Percentiles rank a stretch among this genome's conserved stretches.
Conservation (phyloP, 2,329 filamentous ascomycete species). For the Simplicillium aogashimaense region DNA sequence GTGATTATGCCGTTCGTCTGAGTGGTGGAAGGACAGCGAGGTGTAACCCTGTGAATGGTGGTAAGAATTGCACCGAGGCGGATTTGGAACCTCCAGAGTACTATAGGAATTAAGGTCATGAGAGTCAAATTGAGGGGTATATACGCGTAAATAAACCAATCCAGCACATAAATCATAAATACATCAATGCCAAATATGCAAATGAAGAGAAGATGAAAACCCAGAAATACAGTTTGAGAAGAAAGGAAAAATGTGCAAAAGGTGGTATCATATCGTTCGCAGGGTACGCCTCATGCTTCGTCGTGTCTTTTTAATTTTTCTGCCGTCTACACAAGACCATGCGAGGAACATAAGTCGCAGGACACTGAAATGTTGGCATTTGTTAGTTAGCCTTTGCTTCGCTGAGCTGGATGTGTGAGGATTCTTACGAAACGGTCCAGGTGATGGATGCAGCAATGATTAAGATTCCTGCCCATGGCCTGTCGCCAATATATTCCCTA, state of each 20-base stretch:
- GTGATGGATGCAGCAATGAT: background rate
- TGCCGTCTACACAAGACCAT: no score
- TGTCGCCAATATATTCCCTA: background rate
- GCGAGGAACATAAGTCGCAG: background rate
- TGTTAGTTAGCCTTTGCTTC: background rate
- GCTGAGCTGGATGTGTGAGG: background rate
- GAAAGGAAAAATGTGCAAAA: no score
- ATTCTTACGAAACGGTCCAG: background rate
- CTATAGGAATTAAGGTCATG: conserved; percentile 6
- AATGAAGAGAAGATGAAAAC: no score
- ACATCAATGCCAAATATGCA: no score
- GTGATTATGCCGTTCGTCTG: conserved; percentile 27
- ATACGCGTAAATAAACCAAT: no score
- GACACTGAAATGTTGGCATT: background rate
- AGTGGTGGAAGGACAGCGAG: conserved; percentile 13
- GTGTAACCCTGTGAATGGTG: conserved; percentile 20
- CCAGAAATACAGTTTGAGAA: no score
- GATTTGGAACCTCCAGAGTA: conserved; percentile 12
- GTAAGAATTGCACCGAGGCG: conserved; percentile 9
- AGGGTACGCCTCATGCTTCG: no score
- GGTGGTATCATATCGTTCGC: no score
- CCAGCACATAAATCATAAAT: no score
- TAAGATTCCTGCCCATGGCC: background rate
- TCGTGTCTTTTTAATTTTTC: no score
- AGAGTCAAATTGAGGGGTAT: no score